Conservation (phyloP, 75 land plant genomes). For the Sequoiadendron giganteum region DNA sequence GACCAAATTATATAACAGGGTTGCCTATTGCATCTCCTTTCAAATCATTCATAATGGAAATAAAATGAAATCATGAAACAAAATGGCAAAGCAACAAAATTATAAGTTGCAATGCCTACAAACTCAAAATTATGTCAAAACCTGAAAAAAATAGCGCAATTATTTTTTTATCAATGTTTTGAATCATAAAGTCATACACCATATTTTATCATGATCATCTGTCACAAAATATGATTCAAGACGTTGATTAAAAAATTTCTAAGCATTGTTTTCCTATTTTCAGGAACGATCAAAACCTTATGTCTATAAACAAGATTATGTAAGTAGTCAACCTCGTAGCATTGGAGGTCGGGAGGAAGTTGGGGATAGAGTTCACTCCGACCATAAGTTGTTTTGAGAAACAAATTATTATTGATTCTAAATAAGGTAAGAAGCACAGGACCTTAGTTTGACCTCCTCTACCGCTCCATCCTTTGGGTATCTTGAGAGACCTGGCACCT, state of each 20-base stretch:
- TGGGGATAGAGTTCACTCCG: too few relatives aligned
- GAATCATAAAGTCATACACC: too few relatives aligned
- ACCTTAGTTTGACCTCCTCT: constrained; percentile 46
- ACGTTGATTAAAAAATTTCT: too few relatives aligned
- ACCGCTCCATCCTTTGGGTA: constrained; percentile 39
- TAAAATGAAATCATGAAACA: background rate
- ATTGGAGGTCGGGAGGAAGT: too few relatives aligned
- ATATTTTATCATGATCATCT: too few relatives aligned
- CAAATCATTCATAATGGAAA: background rate
- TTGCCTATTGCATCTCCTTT: background rate
- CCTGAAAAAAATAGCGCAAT: too few relatives aligned
- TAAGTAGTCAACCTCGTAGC: background rate
- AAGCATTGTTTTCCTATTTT: too few relatives aligned
- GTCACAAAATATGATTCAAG: too few relatives aligned
- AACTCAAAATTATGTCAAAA: too few relatives aligned
- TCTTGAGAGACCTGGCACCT: constrained; percentile 12
- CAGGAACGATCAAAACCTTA: too few relatives aligned
- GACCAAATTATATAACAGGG: background rate
- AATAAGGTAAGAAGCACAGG: background rate
- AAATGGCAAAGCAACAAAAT: background rate
- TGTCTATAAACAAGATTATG: background rate
- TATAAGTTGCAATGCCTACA: background rate
- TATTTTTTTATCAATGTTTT: too few relatives aligned
- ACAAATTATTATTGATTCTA: background rate
- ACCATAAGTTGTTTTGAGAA: background rate